Evolutionary conservation across 2,329 filamentous ascomycete genomes (phyloP).

Genomic region (Sarocladium oryzae): DNA sequence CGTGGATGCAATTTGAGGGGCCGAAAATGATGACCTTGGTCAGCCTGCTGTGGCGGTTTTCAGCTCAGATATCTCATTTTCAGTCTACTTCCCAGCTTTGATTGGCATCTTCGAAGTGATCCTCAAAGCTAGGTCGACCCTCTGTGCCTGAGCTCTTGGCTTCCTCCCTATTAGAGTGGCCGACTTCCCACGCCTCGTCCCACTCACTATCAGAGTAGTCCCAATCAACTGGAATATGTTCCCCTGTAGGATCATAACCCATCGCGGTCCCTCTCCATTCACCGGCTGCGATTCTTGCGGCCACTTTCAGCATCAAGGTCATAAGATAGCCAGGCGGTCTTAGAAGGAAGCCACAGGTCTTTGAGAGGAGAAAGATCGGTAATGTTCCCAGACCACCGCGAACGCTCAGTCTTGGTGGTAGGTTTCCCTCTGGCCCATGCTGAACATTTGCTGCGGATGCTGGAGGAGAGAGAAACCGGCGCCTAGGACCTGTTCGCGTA

Average conservation of each 20-base stretch:
- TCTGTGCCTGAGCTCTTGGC: background rate
- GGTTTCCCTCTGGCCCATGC: background rate
- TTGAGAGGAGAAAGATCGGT: slow-evolving; percentile 59
- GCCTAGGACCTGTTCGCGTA: background rate
- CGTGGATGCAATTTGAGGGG: too few relatives aligned
- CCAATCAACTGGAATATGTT: slow-evolving; percentile 8
- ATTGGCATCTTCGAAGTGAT: background rate
- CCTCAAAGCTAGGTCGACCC: background rate
- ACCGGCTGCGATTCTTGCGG: slow-evolving; percentile 63
- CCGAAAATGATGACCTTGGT: too few relatives aligned
- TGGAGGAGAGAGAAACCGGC: slow-evolving; percentile 39
- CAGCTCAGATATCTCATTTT: background rate
- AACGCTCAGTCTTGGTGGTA: background rate
- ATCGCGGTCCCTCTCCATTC: slow-evolving; percentile 56
- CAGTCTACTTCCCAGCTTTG: slow-evolving; percentile 5
- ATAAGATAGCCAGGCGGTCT: slow-evolving; percentile 76
- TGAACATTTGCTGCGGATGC: slow-evolving; percentile 63
- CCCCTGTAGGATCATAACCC: slow-evolving; percentile 34
- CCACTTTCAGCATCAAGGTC: slow-evolving; percentile 72
- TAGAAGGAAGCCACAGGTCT: slow-evolving; percentile 69
- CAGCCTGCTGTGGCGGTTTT: background rate
- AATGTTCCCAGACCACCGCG: slow-evolving; percentile 16
- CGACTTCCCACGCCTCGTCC: slow-evolving; percentile 23
- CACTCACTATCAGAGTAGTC: slow-evolving; percentile 17
- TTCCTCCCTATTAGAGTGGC: background rate